A percentile compares a stretch with the other conserved stretches of the same genome.
Evolutionary conservation across 495 filamentous ascomycete genomes (phyloP).

Genomic region (Trichocladium uniseriatum): DNA sequence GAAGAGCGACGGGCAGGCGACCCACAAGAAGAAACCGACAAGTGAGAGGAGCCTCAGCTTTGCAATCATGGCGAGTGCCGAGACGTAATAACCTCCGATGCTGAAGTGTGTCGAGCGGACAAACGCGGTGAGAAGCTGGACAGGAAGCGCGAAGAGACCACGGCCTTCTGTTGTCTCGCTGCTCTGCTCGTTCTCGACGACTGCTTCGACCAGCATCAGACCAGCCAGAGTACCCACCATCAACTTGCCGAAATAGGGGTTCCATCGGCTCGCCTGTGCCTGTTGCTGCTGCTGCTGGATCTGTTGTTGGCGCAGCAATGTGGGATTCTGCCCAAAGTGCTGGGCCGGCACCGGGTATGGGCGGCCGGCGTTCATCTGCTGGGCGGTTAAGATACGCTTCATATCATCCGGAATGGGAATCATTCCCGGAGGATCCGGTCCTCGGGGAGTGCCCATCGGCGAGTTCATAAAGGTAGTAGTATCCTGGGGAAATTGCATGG

Average conservation of each 20-base stretch:
- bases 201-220: conserved; percentile 79
- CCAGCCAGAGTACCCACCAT: conserved; percentile 90
- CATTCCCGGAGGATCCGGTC: conserved; percentile 50
- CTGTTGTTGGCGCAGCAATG: conserved; percentile 39
- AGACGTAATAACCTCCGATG: conserved; percentile 39
- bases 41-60: conserved; percentile 53
- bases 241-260: conserved; percentile 55
- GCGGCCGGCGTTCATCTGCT: conserved; percentile 32
- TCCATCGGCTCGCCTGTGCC: conserved; percentile 34
- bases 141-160: conserved; percentile 60
- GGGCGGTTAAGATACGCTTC: conserved; percentile 52
- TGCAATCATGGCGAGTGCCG: conserved; percentile 31
- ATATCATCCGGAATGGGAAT: conserved; percentile 73
- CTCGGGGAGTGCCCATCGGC: conserved; percentile 25
- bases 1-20: conserved; percentile 59
- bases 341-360: conserved; percentile 38
- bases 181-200: conserved; percentile 49
- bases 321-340: conserved; percentile 27
- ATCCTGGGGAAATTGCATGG: conserved; percentile 41
- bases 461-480: conserved; percentile 22
- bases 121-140: conserved; percentile 41
- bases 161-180: conserved; percentile 51
- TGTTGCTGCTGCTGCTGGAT: conserved; percentile 37
- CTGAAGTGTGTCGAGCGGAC: conserved; percentile 33
- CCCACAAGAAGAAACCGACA: conserved; percentile 57